These are phyloP conservation scores for Globisporangium splendens DNA, from an alignment of 352 stramenopile genomes.

Conservation along the genomic window DNA sequence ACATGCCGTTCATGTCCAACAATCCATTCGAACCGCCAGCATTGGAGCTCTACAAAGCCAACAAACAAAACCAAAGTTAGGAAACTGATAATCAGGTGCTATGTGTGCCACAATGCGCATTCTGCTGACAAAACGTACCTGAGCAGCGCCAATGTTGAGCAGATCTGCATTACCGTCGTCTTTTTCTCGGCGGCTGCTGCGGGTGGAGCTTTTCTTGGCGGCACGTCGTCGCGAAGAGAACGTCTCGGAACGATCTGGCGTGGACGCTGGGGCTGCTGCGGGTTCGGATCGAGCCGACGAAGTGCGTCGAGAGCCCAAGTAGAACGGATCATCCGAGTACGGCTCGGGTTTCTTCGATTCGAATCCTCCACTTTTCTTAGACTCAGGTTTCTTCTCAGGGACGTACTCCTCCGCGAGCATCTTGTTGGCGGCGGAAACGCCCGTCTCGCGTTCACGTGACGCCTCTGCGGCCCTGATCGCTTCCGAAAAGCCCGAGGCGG, in stretches of 20 bases:
- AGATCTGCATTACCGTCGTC: slow-evolving; percentile 54
- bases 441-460: slow-evolving; percentile 57
- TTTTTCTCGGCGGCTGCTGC: slow-evolving; percentile 45
- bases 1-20: slow-evolving; percentile 41
- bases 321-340: slow-evolving; percentile 80
- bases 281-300: slow-evolving; percentile 29
- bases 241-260: slow-evolving; percentile 52
- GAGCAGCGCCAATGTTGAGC: slow-evolving; percentile 46
- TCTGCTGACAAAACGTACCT: slow-evolving; percentile 26
- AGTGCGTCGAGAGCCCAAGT: slow-evolving; percentile 53
- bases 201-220: slow-evolving; percentile 60
- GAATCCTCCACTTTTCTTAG: slow-evolving; percentile 14
- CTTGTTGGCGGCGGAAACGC: slow-evolving; percentile 70
- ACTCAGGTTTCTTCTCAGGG: slow-evolving; percentile 32
- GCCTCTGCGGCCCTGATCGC: slow-evolving; percentile 64
- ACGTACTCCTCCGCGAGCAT: slow-evolving; percentile 80
- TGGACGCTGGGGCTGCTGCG: slow-evolving; percentile 19
- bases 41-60: slow-evolving; percentile 1
- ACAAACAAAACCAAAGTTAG: not conserved
- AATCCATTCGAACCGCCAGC: slow-evolving; percentile 29
- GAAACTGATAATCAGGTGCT: too few species aligned
- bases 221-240: slow-evolving; percentile 67
- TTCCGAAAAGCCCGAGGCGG: slow-evolving; percentile 61
- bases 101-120: too few species aligned
- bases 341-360: slow-evolving; percentile 41